Evolutionary conservation across 2,329 filamentous ascomycete genomes (phyloP), one percentile per base, ranked within the genome.

Genomic region (Cordyceps farinosa): DNA sequence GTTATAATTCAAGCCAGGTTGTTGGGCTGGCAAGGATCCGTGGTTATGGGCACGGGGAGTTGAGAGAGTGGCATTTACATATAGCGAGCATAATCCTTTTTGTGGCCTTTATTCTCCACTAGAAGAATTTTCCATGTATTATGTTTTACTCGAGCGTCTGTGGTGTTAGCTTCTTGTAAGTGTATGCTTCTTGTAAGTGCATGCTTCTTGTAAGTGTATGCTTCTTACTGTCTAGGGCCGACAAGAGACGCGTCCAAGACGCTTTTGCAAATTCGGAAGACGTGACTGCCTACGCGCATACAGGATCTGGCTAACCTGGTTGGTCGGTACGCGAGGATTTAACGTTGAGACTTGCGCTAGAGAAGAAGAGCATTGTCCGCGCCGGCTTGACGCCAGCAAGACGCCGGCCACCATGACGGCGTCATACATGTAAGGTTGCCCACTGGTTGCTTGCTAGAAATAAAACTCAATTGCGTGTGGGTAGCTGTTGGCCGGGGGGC

Each of bases 21-120:
- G 64, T 51, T 47, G 40, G 54, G 44, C 44, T 29, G 60, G 52
- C 36, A 42, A 52, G 42, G 56, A 64, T 55, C 40, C 61, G 47
- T 57, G 53, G 36, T 38, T 15, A 45, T 54, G 42, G 58, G 57
- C 58, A 63, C 59, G 62, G 58, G 44, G 61, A 56, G 47, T 61
- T 62, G 62, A 55, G 51, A 64, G 64, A 62, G 52, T 63, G 61
- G 69, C 68, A 72, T 73, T 69, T 70, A 71, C 70, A 73, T 58
- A 65, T 73, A 74, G 72, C 72, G 73, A 74, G 71, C 69, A 75
- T 74, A 67, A 71, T 72, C 67, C 69, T 69, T 71, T 70, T 72
- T 67, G 69, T 70, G 70, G 68, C 66, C 66, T 65, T 58, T 52
- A 17, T 63, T 63, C 48, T 30, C 61, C 53, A 61, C 59, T 61